phyloP scores from a whole-genome alignment of 2,329 filamentous ascomycete species.

The Ceratocystis albifundus region DNA sequence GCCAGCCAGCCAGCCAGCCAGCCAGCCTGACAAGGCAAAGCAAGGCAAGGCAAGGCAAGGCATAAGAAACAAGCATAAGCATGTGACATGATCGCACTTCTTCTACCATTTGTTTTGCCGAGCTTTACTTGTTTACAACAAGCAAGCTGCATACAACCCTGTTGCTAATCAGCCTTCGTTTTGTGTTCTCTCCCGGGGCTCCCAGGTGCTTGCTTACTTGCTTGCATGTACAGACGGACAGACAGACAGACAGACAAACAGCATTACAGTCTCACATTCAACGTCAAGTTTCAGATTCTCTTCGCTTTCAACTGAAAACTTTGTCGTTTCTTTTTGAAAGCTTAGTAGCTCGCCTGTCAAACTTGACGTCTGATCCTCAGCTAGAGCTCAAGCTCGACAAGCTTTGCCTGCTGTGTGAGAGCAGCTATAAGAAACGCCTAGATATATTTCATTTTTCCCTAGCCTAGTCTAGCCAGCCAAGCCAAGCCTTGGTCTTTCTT shows the following conservation, averaged over 20 bases:
- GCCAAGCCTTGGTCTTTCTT: no score
- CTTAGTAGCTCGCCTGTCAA: not conserved
- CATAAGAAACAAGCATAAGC: no score
- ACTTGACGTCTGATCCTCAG: not conserved
- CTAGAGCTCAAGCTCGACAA: not conserved
- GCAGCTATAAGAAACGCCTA: not conserved
- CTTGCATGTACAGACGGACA: not conserved
- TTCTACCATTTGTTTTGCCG: not conserved
- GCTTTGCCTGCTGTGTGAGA: not conserved
- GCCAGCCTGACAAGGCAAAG: no score
- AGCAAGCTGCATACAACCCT: not conserved
- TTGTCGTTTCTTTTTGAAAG: not conserved
- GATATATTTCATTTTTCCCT: no score
- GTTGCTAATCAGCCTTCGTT: not conserved
- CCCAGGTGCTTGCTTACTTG: no score
- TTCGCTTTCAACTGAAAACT: not conserved
- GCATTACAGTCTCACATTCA: no score
- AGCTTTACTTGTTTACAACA: not conserved
- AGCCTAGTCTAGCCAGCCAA: no score
- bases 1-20: no score
- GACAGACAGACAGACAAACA: no score
- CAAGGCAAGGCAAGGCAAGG: no score
- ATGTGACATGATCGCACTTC: no score
- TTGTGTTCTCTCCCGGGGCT: not conserved
- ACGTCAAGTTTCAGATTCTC: not conserved